Evolutionary conservation across 192 early-diverging fungal genomes (phyloP).

Genomic region (Entomortierella chlamydospora): DNA sequence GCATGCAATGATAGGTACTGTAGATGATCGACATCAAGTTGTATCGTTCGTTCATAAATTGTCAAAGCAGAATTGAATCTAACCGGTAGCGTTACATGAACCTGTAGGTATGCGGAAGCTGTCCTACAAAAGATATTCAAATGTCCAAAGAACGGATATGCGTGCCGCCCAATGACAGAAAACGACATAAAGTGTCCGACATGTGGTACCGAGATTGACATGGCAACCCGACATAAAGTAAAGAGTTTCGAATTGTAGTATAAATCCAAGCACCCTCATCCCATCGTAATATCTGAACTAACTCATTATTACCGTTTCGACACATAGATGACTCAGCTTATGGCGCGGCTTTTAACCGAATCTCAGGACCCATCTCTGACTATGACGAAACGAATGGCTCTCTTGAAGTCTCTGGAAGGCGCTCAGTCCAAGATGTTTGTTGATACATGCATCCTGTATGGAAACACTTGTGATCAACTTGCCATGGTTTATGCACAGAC

Average conservation of each 20-base stretch:
- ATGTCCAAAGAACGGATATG: conserved; percentile 34
- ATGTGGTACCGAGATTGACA: conserved; percentile 31
- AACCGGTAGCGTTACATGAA: neutral
- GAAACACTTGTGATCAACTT: conserved; percentile 44
- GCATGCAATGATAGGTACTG: conserved; percentile 51
- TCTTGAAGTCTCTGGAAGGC: conserved; percentile 31
- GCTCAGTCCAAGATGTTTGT: conserved; percentile 30
- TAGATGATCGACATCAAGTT: too few relatives aligned
- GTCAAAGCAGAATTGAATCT: too few relatives aligned
- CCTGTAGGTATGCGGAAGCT: conserved; percentile 30
- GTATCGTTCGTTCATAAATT: too few relatives aligned
- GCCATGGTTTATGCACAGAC: conserved; percentile 35
- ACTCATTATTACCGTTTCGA: neutral
- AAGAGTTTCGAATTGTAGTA: too few relatives aligned
- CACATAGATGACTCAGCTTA: conserved; percentile 25
- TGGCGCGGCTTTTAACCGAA: conserved; percentile 24
- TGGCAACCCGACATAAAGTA: conserved; percentile 18
- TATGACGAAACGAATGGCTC: neutral
- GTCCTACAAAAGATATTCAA: conserved; percentile 22
- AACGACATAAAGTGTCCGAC: conserved; percentile 27
- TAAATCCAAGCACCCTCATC: too few relatives aligned
- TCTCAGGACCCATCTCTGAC: conserved; percentile 21
- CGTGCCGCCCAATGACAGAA: conserved; percentile 35
- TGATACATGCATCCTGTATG: conserved; percentile 38
- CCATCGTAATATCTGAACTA: neutral